A percentile compares a stretch with the other conserved stretches of the same genome.
These are phyloP conservation scores for Ophiostoma himal-ulmi DNA, from an alignment of 2,329 filamentous ascomycete genomes.

Conservation along the genomic window DNA sequence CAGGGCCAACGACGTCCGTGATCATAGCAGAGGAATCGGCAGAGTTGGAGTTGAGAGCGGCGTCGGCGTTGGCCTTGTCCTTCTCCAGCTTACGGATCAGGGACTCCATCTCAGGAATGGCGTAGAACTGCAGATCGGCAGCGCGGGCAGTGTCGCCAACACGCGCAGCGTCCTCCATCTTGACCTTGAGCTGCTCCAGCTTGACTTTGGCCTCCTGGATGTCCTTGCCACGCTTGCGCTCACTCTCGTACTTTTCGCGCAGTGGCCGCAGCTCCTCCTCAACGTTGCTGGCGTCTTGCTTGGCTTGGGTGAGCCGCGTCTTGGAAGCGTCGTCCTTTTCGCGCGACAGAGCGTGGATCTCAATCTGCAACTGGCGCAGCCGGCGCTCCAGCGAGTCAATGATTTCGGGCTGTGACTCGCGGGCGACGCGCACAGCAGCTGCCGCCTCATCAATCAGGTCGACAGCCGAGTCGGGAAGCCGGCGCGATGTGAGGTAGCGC, in stretches of 20 bases:
- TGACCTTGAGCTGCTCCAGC: slow-evolving; percentile 83
- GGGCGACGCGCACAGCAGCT: slow-evolving; percentile 88
- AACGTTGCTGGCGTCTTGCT: slow-evolving; percentile 87
- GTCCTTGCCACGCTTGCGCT: slow-evolving; percentile 83
- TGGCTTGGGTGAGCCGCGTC: slow-evolving; percentile 71
- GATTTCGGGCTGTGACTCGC: slow-evolving; percentile 93
- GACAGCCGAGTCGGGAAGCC: slow-evolving; percentile 92
- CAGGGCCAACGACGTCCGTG: slow-evolving; percentile 88
- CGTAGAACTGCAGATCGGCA: slow-evolving; percentile 93
- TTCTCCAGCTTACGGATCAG: slow-evolving; percentile 76
- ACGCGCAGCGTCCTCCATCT: slow-evolving; percentile 88
- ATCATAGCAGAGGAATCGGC: slow-evolving; percentile 66
- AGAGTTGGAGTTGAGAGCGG: slow-evolving; percentile 51
- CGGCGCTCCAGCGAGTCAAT: slow-evolving; percentile 91
- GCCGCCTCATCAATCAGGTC: slow-evolving; percentile 95
- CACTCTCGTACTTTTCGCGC: slow-evolving; percentile 89
- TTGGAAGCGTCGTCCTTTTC: slow-evolving; percentile 94
- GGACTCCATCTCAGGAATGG: slow-evolving; percentile 83
- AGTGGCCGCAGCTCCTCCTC: slow-evolving; percentile 88
- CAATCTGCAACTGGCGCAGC: slow-evolving; percentile 86
- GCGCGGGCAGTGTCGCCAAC: slow-evolving; percentile 77
- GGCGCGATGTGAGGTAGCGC: slow-evolving; percentile 82
- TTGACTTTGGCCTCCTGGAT: slow-evolving; percentile 95
- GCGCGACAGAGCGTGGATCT: slow-evolving; percentile 89
- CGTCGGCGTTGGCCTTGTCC: slow-evolving; percentile 74